These are phyloP conservation scores for Camellia japonica DNA, from an alignment of 148 eudicot genomes.

Conservation along the genomic window DNA sequence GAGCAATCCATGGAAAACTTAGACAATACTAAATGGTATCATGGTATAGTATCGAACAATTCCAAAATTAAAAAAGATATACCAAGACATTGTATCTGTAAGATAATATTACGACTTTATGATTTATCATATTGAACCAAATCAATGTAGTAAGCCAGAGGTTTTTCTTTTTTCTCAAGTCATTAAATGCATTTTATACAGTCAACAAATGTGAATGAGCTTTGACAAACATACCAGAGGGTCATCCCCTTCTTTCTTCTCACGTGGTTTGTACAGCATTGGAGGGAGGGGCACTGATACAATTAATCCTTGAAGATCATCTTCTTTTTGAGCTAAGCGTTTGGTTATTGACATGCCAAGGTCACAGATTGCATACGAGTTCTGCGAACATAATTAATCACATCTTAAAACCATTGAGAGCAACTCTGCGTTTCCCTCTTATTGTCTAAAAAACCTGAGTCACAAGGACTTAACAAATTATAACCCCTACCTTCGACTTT, in stretches of 20 bases:
- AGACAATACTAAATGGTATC: not conserved
- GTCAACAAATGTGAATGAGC: not conserved
- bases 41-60: not conserved
- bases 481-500: constrained; percentile 66
- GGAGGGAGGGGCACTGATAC: constrained; percentile 59
- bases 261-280: constrained; percentile 54
- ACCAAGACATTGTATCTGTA: not conserved
- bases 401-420: constrained; percentile 16
- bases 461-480: not conserved
- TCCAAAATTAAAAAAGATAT: not conserved
- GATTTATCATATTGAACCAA: not conserved
- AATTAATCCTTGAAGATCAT: constrained; percentile 33
- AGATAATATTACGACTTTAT: not conserved
- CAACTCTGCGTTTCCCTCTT: not conserved
- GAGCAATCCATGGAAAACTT: constrained; percentile 1
- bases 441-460: not conserved
- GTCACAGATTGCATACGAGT: constrained; percentile 80
- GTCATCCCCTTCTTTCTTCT: constrained; percentile 55
- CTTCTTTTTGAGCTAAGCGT: constrained; percentile 56
- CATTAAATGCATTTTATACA: not conserved
- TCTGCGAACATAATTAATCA: constrained; percentile 47
- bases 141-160: not conserved
- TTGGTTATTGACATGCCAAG: constrained; percentile 71
- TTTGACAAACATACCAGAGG: constrained; percentile 25
- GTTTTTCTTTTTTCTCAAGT: not conserved